phyloP scores from a whole-genome alignment of 148 eudicot species.

The Rhododendron griersonianum region DNA sequence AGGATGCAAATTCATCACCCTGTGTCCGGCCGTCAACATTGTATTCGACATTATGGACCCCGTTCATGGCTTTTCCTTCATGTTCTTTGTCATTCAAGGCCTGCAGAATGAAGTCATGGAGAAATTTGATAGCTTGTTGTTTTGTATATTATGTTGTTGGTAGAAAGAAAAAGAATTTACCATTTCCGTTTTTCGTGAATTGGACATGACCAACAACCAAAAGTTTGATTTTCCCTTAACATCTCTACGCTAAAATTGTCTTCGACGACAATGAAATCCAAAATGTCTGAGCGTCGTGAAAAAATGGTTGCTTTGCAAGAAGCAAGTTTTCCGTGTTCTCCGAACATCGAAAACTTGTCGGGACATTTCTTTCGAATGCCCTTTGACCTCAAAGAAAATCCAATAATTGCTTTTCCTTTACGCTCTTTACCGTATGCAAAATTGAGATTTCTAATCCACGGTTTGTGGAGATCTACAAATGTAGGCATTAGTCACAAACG shows the following conservation, averaged over 20 bases:
- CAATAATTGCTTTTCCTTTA: not conserved
- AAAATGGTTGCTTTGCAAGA: too few species aligned
- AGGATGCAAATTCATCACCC: not conserved
- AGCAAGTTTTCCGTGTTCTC: not conserved
- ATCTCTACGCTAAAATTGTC: too few species aligned
- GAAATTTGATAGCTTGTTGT: not conserved
- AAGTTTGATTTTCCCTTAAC: too few species aligned
- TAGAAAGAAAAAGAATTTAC: not conserved
- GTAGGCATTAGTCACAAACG: not conserved
- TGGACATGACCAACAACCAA: not conserved
- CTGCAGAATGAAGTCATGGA: conserved; percentile 8
- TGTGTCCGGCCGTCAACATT: not conserved
- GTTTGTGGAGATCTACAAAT: not conserved
- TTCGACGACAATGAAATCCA: too few species aligned
- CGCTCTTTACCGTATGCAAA: not conserved
- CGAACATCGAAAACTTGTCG: not conserved
- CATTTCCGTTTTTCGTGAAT: too few species aligned
- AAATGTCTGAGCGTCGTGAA: too few species aligned
- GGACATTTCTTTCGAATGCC: not conserved
- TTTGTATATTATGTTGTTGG: not conserved
- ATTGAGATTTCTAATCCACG: not conserved
- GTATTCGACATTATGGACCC: not conserved
- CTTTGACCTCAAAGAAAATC: too few species aligned
- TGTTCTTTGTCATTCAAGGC: not conserved
- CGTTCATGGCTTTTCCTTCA: not conserved